Evolutionary conservation across 2,329 filamentous ascomycete species (phyloP).

Genomic region (Alternaria gaisen): DNA sequence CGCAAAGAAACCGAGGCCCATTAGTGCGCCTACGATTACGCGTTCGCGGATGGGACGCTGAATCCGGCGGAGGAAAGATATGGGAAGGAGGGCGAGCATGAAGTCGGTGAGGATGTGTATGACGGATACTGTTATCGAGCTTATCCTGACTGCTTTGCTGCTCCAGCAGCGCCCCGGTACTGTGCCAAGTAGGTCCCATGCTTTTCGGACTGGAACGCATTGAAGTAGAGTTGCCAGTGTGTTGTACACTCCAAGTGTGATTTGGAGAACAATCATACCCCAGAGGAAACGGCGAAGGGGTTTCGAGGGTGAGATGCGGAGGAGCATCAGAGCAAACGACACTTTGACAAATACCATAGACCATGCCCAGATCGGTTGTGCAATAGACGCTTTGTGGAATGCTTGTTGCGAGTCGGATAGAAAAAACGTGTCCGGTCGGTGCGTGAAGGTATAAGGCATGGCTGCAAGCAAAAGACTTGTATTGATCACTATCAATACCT

Average conservation of each 20-base stretch:
- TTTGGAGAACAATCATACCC: slow-evolving; percentile 30
- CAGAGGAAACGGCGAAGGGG: slow-evolving; percentile 31
- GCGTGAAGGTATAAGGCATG: slow-evolving; percentile 21
- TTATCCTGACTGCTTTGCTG: slow-evolving; percentile 6
- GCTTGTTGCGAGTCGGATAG: slow-evolving; percentile 20
- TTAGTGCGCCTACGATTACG: slow-evolving; percentile 24
- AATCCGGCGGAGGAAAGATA: slow-evolving; percentile 27
- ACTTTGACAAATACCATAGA: slow-evolving; percentile 27
- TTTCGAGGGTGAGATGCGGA: slow-evolving; percentile 28
- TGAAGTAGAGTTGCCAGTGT: slow-evolving; percentile 28
- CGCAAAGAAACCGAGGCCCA: slow-evolving; percentile 35
- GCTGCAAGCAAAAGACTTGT: slow-evolving; percentile 23
- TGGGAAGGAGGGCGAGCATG: slow-evolving; percentile 28
- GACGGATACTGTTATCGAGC: slow-evolving; percentile 25
- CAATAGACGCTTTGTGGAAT: slow-evolving; percentile 22
- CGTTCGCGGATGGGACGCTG: slow-evolving; percentile 27
- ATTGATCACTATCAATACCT: slow-evolving; percentile 26
- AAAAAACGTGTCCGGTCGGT: slow-evolving; percentile 10
- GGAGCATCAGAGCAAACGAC: slow-evolving; percentile 35
- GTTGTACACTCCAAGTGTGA: slow-evolving; percentile 28
- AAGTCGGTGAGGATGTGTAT: slow-evolving; percentile 31
- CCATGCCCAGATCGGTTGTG: slow-evolving; percentile 30
- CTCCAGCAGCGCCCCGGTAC: slow-evolving; percentile 21
- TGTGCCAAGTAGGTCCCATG: slow-evolving; percentile 25
- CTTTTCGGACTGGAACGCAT: slow-evolving; percentile 28